Evolutionary conservation across 2,329 filamentous ascomycete species (phyloP).

Genomic region (Ophiocordyceps unilateralis): DNA sequence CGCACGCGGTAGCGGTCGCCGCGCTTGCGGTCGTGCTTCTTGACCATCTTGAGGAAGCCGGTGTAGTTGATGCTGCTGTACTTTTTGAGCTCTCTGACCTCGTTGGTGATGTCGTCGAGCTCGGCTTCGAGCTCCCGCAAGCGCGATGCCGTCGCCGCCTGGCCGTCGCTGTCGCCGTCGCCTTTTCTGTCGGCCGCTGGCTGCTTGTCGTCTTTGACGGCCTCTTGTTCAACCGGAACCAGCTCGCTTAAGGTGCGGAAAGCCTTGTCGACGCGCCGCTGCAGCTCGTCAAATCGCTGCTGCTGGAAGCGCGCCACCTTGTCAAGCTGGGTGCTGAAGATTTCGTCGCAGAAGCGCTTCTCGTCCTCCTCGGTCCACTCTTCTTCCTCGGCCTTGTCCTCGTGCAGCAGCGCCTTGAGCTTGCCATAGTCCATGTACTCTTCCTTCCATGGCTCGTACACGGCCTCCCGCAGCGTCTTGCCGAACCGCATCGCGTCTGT

Average conservation of each 20-base stretch:
- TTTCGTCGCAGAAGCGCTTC: conserved; percentile 81
- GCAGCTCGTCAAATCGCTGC: conserved; percentile 46
- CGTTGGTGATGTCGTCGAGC: conserved; percentile 74
- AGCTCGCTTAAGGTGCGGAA: conserved; percentile 65
- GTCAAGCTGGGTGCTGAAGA: conserved; percentile 86
- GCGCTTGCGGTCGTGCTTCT: conserved; percentile 95
- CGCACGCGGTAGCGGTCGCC: conserved; percentile 75
- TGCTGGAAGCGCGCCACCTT: conserved; percentile 87
- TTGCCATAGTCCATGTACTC: conserved; percentile 93
- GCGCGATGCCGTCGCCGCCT: conserved; percentile 14
- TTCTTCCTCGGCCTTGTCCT: conserved; percentile 46
- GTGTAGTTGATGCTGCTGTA: conserved; percentile 96
- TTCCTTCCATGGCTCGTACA: conserved; percentile 78
- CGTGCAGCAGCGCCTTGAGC: conserved; percentile 76
- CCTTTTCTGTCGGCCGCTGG: neutral
- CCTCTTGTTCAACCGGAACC: conserved; percentile 42
- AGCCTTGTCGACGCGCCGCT: conserved; percentile 33
- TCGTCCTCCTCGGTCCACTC: conserved; percentile 92
- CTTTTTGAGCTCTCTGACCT: conserved; percentile 84
- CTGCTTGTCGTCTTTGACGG: conserved; percentile 9
- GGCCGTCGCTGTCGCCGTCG: too few relatives aligned
- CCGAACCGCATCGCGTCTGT: conserved; percentile 65
- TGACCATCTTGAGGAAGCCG: conserved; percentile 92
- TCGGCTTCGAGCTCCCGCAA: conserved; percentile 60
- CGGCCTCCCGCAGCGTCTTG: conserved; percentile 62